Evolutionary conservation across 208 protist species (phyloP).

Genomic region (Trypanosoma vivax): DNA sequence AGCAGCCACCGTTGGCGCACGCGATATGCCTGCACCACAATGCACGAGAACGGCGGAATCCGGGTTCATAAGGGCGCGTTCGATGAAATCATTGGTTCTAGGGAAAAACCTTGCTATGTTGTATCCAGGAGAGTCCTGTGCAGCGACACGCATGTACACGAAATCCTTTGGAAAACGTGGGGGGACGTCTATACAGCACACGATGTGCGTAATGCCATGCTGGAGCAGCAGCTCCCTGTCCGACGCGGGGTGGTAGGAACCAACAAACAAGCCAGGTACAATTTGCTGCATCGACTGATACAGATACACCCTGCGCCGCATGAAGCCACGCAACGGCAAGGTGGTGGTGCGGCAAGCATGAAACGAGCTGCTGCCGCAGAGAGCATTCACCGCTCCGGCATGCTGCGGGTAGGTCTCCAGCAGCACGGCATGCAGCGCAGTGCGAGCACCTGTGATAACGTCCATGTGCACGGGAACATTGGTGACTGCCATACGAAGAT

Average conservation of each 20-base stretch:
- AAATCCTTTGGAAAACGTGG: conserved; percentile 55
- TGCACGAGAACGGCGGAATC: conserved; percentile 66
- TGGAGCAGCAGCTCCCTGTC: conserved; percentile 31
- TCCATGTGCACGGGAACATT: conserved; percentile 35
- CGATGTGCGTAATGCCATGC: conserved; percentile 63
- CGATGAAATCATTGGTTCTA: conserved; percentile 68
- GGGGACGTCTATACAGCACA: conserved; percentile 52
- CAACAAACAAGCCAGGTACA: conserved; percentile 67
- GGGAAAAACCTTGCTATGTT: conserved; percentile 50
- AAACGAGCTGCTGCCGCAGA: conserved; percentile 1
- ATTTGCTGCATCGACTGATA: conserved; percentile 70
- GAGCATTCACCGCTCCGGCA: conserved; percentile 2
- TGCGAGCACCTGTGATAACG: conserved; percentile 12
- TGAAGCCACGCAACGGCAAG: conserved; percentile 11
- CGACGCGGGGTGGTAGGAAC: conserved; percentile 57
- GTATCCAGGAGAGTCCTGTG: conserved; percentile 35
- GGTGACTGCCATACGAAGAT: conserved; percentile 54
- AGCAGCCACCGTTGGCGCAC: conserved; percentile 59
- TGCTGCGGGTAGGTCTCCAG: conserved; percentile 9
- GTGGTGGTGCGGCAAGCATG: background rate
- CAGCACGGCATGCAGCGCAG: conserved; percentile 19
- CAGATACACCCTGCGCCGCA: conserved; percentile 9
- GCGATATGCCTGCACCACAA: conserved; percentile 80
- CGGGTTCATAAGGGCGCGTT: conserved; percentile 38
- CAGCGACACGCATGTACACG: conserved; percentile 45